Percentiles rank a stretch among this genome's conserved stretches.
Evolutionary conservation across 345 rosid genomes (phyloP).

Genomic region (Odontarrhena argentea): DNA sequence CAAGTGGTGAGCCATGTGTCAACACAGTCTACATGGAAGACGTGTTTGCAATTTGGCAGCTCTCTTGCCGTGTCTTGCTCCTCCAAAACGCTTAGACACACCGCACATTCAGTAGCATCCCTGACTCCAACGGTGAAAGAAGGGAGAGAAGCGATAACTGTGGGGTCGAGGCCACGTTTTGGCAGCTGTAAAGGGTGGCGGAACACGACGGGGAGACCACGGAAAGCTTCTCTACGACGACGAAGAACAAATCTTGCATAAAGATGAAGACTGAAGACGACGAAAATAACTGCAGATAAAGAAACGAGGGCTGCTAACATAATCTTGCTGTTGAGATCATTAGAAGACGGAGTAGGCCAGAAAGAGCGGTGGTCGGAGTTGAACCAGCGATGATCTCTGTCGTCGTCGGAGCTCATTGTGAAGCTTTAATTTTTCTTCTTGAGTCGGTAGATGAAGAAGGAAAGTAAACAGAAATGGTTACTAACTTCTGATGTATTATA

Average conservation of each 20-base stretch:
- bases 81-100: conserved; percentile 70
- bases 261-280: conserved; percentile 37
- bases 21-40: conserved; percentile 68
- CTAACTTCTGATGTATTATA: conserved; percentile 30
- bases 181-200: conserved; percentile 44
- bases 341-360: conserved; percentile 28
- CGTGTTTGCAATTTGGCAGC: conserved; percentile 74
- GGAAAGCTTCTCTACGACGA: conserved; percentile 39
- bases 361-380: conserved; percentile 20
- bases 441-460: conserved; percentile 4
- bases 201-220: conserved; percentile 29
- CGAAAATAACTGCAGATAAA: conserved; percentile 37
- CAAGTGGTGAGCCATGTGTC: conserved; percentile 68
- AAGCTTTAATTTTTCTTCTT: conserved; percentile 6
- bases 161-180: conserved; percentile 55
- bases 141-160: conserved; percentile 61
- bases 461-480: conserved; percentile 21
- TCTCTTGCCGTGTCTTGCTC: conserved; percentile 60
- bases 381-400: conserved; percentile 21
- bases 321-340: conserved; percentile 37
- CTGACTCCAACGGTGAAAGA: conserved; percentile 41
- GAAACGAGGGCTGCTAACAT: conserved; percentile 35
- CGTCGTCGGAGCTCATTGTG: conserved; percentile 39
- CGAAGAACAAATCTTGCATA: conserved; percentile 40
- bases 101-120: conserved; percentile 52